Evolutionary conservation across 306 rosid species (phyloP), one percentile per base, ranked within the genome.

Genomic region (Gastrolobium bilobum): DNA sequence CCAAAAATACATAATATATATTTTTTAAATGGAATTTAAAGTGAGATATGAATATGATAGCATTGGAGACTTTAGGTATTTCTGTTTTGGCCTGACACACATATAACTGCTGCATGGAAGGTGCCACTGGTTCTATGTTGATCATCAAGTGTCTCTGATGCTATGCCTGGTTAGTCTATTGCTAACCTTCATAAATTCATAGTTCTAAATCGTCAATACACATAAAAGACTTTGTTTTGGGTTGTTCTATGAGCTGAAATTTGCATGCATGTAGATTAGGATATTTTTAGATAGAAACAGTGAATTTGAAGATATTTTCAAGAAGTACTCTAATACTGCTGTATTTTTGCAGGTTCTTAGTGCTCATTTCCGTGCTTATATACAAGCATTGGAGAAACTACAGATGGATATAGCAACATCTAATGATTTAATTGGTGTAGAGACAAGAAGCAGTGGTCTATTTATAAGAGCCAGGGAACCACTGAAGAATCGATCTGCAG

Each of bases 331-430:
- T 80, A 64, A 56, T 80, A 20, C 31, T 40, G 59, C 35, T 75
- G 35, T 73, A 73, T 84, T 43, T 75, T 82, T 89, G 80, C 92
- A 94, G 99, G 99, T 95, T 83, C 91, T 95, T 51, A 87, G 99
- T 87, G 98, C 99, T 48, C 99, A 93, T 88, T 95, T 95, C 83
- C 94, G 98, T 8, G 98, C 97, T 65, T 95, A 95, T 71, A 93
- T 95, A 76, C 99, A 85, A 73, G 99, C 99, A 35, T 71, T 95
- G 59, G 99, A 95, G 89, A 95, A 95, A 80, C 87, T 95, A 39
- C 98, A 93, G 86, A 58, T 93, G 89, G 99, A 95, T 88, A 95
- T 95, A 81, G 99, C 99, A 81, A 90, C 99, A 78, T 81, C 89
- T 62, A 87, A 85, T 85, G 99, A 95, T 90, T 88, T 95, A 86